Evolutionary conservation across 805 yeast genomes (phyloP).

Genomic region (Limtongozyma cylindracea): DNA sequence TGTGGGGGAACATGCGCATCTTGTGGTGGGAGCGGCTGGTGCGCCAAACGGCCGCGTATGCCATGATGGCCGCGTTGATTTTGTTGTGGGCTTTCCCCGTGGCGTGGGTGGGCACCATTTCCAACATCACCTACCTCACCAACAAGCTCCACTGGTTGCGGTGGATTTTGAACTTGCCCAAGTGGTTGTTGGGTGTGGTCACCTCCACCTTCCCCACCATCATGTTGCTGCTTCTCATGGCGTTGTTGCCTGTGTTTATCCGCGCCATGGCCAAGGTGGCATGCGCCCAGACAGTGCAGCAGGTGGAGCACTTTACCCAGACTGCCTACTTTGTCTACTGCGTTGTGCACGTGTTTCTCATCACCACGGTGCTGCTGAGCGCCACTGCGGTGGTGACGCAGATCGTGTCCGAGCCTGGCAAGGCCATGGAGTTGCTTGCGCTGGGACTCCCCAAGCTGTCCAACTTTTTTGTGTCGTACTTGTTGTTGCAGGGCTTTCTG

Average conservation of each 20-base stretch:
- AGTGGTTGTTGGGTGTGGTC: slow-evolving; percentile 26
- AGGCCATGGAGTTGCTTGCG: slow-evolving; percentile 34
- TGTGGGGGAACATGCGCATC: slow-evolving; percentile 52
- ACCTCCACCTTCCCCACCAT: slow-evolving; percentile 50
- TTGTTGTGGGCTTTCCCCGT: slow-evolving; percentile 59
- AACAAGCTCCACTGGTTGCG: slow-evolving; percentile 20
- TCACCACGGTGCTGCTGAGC: slow-evolving; percentile 47
- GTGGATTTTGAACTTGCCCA: slow-evolving; percentile 32
- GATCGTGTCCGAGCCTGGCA: slow-evolving; percentile 29
- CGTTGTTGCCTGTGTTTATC: slow-evolving; percentile 37
- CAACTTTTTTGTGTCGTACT: slow-evolving; percentile 45
- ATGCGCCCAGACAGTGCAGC: slow-evolving; percentile 31
- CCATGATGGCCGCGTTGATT: slow-evolving; percentile 28
- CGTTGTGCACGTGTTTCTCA: slow-evolving; percentile 45
- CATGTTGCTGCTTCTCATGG: slow-evolving; percentile 38
- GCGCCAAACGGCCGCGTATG: slow-evolving; percentile 23
- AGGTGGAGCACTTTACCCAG: slow-evolving; percentile 38
- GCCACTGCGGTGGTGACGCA: slow-evolving; percentile 42
- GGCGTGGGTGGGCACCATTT: slow-evolving; percentile 52
- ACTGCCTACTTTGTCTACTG: slow-evolving; percentile 44
- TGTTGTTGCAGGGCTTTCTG: slow-evolving; percentile 42
- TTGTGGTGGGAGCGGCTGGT: slow-evolving; percentile 58
- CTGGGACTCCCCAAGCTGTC: slow-evolving; percentile 48
- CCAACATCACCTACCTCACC: slow-evolving; percentile 39
- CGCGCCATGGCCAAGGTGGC: slow-evolving; percentile 32